phyloP scores from a whole-genome alignment of 140 eudicot species.

The Stevia rebaudiana region DNA sequence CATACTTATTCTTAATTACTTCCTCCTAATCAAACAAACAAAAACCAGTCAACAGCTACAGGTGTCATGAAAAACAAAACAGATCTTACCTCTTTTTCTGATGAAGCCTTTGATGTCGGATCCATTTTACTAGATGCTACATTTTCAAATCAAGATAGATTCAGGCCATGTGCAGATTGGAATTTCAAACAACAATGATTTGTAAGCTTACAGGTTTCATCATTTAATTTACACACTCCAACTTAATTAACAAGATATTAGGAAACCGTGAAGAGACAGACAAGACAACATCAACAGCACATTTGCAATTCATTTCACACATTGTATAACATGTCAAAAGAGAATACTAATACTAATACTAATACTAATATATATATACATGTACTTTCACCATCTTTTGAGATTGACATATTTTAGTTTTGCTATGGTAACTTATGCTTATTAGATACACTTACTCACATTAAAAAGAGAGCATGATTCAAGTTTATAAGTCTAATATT shows the following conservation, averaged over 20 bases:
- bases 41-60: not conserved
- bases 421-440: too few species aligned
- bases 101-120: conserved; percentile 44
- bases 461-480: not conserved
- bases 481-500: not conserved
- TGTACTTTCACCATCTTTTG: not conserved
- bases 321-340: not conserved
- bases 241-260: too few species aligned
- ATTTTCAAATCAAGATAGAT: not conserved
- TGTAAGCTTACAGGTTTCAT: not conserved
- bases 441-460: not conserved
- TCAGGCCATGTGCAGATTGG: not conserved
- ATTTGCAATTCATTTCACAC: not conserved
- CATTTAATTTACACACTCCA: not conserved
- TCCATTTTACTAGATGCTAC: conserved; percentile 25
- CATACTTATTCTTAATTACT: conserved; percentile 71
- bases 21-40: conserved; percentile 51
- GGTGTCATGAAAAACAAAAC: conserved; percentile 3
- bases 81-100: conserved; percentile 55
- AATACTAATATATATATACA: not conserved
- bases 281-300: not conserved
- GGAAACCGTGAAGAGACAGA: not conserved
- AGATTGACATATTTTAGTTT: not conserved
- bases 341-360: not conserved
- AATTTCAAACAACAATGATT: not conserved